These are phyloP conservation scores for Claviceps sp. DNA, from an alignment of 2,329 filamentous ascomycete genomes.

Conservation along the genomic window DNA sequence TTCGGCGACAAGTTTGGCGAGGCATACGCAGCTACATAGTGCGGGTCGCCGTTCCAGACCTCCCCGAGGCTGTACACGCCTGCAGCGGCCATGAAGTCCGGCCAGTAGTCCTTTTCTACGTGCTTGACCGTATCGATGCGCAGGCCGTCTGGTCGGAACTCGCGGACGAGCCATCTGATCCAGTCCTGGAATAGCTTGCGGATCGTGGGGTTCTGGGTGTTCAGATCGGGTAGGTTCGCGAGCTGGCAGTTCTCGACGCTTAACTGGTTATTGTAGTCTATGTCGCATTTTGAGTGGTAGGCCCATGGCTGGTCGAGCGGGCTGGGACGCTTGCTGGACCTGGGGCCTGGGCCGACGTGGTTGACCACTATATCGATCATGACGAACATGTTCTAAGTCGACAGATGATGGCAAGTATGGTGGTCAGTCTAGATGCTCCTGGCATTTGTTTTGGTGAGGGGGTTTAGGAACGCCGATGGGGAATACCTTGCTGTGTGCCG, in stretches of 20 bases:
- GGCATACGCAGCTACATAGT: constrained; percentile 39
- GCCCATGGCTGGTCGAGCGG: constrained; percentile 39
- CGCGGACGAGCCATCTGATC: constrained; percentile 42
- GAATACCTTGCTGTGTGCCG: constrained; percentile 39
- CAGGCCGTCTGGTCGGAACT: constrained; percentile 49
- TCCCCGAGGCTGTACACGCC: constrained; percentile 50
- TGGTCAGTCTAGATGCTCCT: too few species aligned
- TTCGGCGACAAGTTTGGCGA: constrained; percentile 16
- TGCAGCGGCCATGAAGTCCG: constrained; percentile 35
- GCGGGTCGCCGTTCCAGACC: constrained; percentile 39
- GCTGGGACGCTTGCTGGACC: constrained; percentile 27
- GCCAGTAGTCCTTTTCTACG: constrained; percentile 45
- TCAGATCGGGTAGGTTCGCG: constrained; percentile 47
- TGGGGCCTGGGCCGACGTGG: constrained; percentile 41
- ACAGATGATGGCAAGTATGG: too few species aligned
- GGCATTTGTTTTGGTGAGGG: too few species aligned
- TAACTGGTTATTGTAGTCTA: constrained; percentile 38
- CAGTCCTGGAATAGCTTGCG: constrained; percentile 40
- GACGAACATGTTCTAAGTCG: constrained; percentile 28
- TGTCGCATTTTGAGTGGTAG: constrained; percentile 48
- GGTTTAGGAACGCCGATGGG: too few species aligned
- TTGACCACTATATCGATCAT: constrained; percentile 51
- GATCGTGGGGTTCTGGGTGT: constrained; percentile 38
- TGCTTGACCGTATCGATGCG: constrained; percentile 51
- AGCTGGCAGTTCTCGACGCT: constrained; percentile 37